Evolutionary conservation across 1,139 yeast species (phyloP), one percentile per base, ranked within the genome.

Genomic region (Suhomyces kunorum): DNA sequence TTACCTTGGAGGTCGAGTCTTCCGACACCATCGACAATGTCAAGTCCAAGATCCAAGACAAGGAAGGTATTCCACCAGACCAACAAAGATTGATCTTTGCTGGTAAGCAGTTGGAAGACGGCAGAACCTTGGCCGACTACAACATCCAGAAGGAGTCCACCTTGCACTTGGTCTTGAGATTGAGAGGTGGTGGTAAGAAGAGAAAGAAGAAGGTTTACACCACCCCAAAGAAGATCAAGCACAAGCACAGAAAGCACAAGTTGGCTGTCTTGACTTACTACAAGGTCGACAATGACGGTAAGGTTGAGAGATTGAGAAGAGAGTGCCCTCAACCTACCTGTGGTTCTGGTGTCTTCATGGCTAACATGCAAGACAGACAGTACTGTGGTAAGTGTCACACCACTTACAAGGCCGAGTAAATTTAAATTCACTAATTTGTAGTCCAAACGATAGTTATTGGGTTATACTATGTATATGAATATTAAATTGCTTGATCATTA

Each of bases 171-270:
- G 98, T 92, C 68, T 80, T 92, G 58, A 89, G 98, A 83, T 87
- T 92, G 75, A 87, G 98, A 83, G 98, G 98, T 86, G 98, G 97
- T 87, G 92, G 92, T 87, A 92, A 92, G 89, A 90, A 95, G 87
- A 88, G 87, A 89, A 89, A 89, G 90, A 94, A 94, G 78, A 72
- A 71, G 96, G 97, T 89, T 72, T 94, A 92, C 92, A 90, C 98
- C 81, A 92, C 98, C 72, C 99, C 99, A 83, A 92, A 92, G 92
- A 92, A 90, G 87, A 87, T 92, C 80, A 88, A 80, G 81, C 98
- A 92, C 95, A 89, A 88, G 87, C 96, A 88, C 86, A 92, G 88
- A 88, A 90, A 90, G 83, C 87, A 87, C 79, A 92, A 92, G 86
- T 83, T 92, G 71, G 98, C 98, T 76, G 97, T 92, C 74, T 87